A percentile compares a stretch with the other conserved stretches of the same genome.
Evolutionary conservation across 2,329 filamentous ascomycete species (phyloP).

Genomic region (Monosporascus sp.): DNA sequence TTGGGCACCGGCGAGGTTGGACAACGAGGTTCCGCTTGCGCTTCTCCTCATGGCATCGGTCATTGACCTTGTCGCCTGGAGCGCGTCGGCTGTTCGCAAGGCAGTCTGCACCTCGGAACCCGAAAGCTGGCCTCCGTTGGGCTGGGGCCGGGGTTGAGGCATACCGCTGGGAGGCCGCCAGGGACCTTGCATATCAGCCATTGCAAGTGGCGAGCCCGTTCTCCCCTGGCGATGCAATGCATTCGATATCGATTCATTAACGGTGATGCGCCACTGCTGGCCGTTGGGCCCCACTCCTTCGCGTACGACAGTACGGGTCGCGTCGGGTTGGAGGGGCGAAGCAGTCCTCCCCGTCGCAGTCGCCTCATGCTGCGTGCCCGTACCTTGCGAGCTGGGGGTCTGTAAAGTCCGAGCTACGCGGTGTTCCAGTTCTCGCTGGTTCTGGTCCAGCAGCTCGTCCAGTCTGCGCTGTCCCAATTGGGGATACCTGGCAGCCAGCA

Average conservation of each 20-base stretch:
- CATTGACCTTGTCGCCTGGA: constrained; percentile 37
- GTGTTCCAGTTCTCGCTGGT: constrained; percentile 29
- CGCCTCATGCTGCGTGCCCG: constrained; percentile 19
- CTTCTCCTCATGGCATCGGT: constrained; percentile 47
- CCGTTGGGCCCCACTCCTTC: constrained; percentile 47
- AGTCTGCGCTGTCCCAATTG: constrained; percentile 30
- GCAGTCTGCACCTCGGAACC: constrained; percentile 41
- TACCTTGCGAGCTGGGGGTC: constrained; percentile 19
- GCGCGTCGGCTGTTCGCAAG: constrained; percentile 40
- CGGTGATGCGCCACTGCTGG: constrained; percentile 45
- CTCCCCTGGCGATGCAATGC: constrained; percentile 12
- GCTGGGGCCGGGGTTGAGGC: constrained; percentile 18
- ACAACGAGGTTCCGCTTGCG: constrained; percentile 40
- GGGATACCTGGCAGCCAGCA: constrained; percentile 31
- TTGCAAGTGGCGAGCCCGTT: constrained; percentile 18
- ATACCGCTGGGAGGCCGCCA: constrained; percentile 4
- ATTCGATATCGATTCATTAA: constrained; percentile 37
- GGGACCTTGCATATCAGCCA: constrained; percentile 10
- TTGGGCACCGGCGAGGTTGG: constrained; percentile 27
- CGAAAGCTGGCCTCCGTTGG: constrained; percentile 30
- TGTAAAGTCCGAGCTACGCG: constrained; percentile 36
- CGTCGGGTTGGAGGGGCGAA: constrained; percentile 29
- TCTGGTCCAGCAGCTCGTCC: constrained; percentile 38
- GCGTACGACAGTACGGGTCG: constrained; percentile 39
- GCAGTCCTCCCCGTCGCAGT: constrained; percentile 21